Evolutionary conservation across 2,329 filamentous ascomycete species (phyloP), one percentile per base, ranked within the genome.

Genomic region (Cordyceps cateniannulata): DNA sequence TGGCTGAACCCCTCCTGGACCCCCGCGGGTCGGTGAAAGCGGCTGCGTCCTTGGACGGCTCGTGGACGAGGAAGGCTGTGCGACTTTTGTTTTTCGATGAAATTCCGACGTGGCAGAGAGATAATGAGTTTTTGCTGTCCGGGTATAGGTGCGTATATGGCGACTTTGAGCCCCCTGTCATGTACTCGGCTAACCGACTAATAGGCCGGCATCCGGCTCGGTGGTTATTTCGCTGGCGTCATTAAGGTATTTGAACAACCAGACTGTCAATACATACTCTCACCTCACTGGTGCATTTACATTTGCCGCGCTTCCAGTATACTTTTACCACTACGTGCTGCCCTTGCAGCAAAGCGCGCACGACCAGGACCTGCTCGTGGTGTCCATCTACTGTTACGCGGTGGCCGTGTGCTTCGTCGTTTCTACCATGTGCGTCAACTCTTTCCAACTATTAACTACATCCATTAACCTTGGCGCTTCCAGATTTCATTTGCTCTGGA

Each of bases 201-300:
- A 12, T 20, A 62, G 60, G n/a, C 54, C 60, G n/a, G 54, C 55
- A 16, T 62, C 60, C 24, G 42, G 49, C 24, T 65, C 63, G 8
- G 49, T 51, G 3, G 38, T 27, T 49, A 25, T 24, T 22, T 62
- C 59, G 1, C 27, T 63, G 6, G 45, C 51, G 7, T 60, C 62
- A 42, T n/a, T 63, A 16, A 44, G 62, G 3, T 63, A 62, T 32
- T 47, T 65, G 7, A 53, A 65, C 55, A 65, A 65, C 20, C 54
- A 62, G 24, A 62, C 49, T 2, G 50, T 62, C 22, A 59, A 54
- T n/a, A 62, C 44, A 8, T 62, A 59, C n/a, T 62, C 60, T 9
- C 63, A 65, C 40, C 24, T 65, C 1, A 16, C 63, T n/a, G 63
- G 64, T 1, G 53, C 55, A 14, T 9, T 65, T 0, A 4, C 50